phyloP scores from a whole-genome alignment of 495 filamentous ascomycete species.

The Talaromyces trachyspermus region DNA sequence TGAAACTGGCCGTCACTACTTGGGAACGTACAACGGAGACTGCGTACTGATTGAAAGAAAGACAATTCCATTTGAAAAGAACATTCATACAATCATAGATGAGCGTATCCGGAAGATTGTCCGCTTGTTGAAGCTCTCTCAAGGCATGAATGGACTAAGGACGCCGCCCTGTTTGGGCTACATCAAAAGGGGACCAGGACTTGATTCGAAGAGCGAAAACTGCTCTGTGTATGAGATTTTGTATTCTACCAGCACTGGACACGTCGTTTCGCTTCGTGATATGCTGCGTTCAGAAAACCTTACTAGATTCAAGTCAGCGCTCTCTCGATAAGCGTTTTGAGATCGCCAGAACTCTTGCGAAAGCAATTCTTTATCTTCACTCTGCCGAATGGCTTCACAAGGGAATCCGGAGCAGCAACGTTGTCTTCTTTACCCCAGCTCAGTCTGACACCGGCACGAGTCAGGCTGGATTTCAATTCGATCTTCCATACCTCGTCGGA shows the following conservation, averaged over 20 bases:
- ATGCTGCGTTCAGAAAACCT: background rate
- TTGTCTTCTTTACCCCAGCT: slow-evolving; percentile 17
- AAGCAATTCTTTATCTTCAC: slow-evolving; percentile 24
- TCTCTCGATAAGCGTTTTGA: background rate
- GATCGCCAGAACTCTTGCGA: slow-evolving; percentile 16
- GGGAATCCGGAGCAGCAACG: slow-evolving; percentile 22
- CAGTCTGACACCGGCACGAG: background rate
- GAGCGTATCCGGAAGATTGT: background rate
- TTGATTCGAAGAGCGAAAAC: background rate
- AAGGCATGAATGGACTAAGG: background rate
- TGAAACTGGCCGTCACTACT: background rate
- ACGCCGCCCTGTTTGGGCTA: background rate
- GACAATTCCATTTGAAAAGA: background rate
- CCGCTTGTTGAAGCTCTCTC: background rate
- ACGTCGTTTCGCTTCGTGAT: slow-evolving; percentile 2
- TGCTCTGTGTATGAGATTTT: background rate
- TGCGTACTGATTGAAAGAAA: background rate
- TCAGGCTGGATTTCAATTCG: background rate
- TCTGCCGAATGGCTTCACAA: slow-evolving; percentile 33
- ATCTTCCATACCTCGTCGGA: slow-evolving; percentile 14
- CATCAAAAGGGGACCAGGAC: background rate
- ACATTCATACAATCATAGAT: background rate
- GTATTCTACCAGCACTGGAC: background rate
- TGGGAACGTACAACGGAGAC: background rate
- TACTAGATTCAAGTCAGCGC: background rate